Percentiles rank a stretch among this genome's conserved stretches.
Conservation (phyloP, 805 yeast species). For the Isabelozyma pseudorhagii region DNA sequence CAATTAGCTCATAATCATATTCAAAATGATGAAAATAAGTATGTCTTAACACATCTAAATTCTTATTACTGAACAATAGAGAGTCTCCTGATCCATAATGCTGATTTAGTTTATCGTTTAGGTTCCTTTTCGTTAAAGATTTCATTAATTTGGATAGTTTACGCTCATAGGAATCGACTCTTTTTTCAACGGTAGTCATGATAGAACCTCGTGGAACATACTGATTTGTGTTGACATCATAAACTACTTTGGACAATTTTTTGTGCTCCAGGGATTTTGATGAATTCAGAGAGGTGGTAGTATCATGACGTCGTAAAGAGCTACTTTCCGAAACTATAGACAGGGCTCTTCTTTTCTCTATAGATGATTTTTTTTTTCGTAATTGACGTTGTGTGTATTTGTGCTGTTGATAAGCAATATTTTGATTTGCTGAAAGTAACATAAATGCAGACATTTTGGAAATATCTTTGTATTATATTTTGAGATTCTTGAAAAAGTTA, state of each 20-base stretch:
- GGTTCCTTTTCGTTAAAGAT: conserved; percentile 1
- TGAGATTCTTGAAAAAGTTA: too few relatives aligned
- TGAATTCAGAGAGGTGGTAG: conserved; percentile 1
- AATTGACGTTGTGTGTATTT: background rate
- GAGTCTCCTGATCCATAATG: conserved; percentile 3
- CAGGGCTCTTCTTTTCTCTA: background rate
- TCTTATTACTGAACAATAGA: conserved; percentile 7
- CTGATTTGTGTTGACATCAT: conserved; percentile 5
- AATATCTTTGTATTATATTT: too few relatives aligned
- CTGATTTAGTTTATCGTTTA: conserved; percentile 9
- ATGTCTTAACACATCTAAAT: conserved; percentile 10
- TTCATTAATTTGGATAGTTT: conserved; percentile 4
- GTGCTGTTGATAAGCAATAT: background rate
- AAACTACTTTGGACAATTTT: conserved; percentile 7
- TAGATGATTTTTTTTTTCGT: background rate
- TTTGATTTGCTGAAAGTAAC: conserved; percentile 2
- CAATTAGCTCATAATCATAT: conserved; percentile 3
- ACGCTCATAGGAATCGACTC: conserved; percentile 10
- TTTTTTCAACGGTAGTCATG: conserved; percentile 7
- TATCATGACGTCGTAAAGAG: background rate
- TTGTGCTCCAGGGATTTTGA: background rate
- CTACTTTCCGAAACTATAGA: background rate
- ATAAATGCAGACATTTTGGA: conserved; percentile 3
- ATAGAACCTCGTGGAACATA: conserved; percentile 6
- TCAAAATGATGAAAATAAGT: conserved; percentile 12